These are phyloP conservation scores for Scheffersomyces spartinae DNA, from an alignment of 805 yeast genomes.

Conservation along the genomic window DNA sequence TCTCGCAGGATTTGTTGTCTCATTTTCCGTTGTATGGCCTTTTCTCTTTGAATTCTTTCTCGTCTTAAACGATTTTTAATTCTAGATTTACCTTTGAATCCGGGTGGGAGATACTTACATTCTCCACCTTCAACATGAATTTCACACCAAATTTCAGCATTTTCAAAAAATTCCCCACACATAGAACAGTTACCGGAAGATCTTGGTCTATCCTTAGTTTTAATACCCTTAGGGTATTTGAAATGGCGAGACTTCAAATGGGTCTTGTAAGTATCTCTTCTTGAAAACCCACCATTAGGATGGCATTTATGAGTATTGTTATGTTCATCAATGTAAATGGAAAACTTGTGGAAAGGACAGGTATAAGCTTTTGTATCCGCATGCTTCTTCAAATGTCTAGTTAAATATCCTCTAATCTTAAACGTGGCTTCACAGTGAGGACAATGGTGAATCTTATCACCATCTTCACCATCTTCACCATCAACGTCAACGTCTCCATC, in stretches of 20 bases:
- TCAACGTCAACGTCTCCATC: slow-evolving; percentile 9
- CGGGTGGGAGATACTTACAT: slow-evolving; percentile 33
- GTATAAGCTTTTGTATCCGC: slow-evolving; percentile 36
- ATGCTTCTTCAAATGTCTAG: slow-evolving; percentile 46
- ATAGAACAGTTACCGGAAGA: slow-evolving; percentile 42
- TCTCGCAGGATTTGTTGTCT: slow-evolving; percentile 9
- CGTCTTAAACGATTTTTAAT: slow-evolving; percentile 30
- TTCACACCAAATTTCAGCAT: slow-evolving; percentile 41
- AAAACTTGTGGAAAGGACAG: slow-evolving; percentile 39
- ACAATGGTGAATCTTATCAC: slow-evolving; percentile 28
- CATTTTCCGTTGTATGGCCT: slow-evolving; percentile 5
- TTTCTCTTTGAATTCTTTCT: slow-evolving; percentile 22
- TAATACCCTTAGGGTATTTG: slow-evolving; percentile 44
- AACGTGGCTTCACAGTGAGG: slow-evolving; percentile 37
- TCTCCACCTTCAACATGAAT: slow-evolving; percentile 38
- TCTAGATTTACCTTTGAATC: slow-evolving; percentile 32
- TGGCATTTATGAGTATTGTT: slow-evolving; percentile 37
- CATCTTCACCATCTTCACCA: slow-evolving; percentile 6
- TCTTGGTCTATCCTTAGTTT: slow-evolving; percentile 30
- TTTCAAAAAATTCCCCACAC: slow-evolving; percentile 38
- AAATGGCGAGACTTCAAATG: slow-evolving; percentile 48
- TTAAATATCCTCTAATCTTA: slow-evolving; percentile 41
- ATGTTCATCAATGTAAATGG: slow-evolving; percentile 24
- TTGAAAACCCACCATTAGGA: slow-evolving; percentile 46
- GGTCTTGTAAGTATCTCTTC: slow-evolving; percentile 49